Percentiles rank a stretch among this genome's conserved stretches.
Evolutionary conservation across 768 basidiomycete species (phyloP).

Genomic region (Boletus bicolor): DNA sequence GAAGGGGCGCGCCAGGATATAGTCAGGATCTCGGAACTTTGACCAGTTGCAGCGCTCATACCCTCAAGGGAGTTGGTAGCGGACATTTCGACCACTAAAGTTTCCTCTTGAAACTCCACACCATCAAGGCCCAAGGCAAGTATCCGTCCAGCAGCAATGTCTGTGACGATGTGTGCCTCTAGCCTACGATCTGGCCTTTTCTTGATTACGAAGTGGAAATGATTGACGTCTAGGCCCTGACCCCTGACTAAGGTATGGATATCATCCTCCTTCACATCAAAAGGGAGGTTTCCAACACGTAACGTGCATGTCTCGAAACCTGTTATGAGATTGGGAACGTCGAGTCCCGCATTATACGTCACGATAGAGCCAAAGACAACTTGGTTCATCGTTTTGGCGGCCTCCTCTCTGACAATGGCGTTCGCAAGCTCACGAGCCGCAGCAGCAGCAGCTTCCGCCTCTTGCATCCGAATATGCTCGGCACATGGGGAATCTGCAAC

Average conservation of each 20-base stretch:
- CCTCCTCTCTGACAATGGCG: constrained; percentile 34
- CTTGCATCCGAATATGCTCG: neutral
- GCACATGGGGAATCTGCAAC: neutral
- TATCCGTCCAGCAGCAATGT: constrained; percentile 38
- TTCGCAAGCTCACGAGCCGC: constrained; percentile 7
- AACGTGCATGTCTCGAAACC: constrained; percentile 54
- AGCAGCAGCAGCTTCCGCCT: constrained; percentile 12
- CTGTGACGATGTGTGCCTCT: constrained; percentile 45
- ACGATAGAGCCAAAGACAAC: constrained; percentile 48
- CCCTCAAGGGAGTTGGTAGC: constrained; percentile 38
- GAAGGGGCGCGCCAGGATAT: constrained; percentile 54
- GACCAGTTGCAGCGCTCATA: constrained; percentile 38
- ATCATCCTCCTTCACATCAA: constrained; percentile 37
- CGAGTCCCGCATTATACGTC: constrained; percentile 48
- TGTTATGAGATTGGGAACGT: constrained; percentile 42
- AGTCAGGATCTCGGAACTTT: constrained; percentile 39
- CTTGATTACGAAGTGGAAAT: constrained; percentile 36
- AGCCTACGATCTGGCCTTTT: constrained; percentile 25
- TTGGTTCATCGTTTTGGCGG: constrained; percentile 39
- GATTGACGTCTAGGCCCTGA: constrained; percentile 38
- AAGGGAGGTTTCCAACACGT: constrained; percentile 44
- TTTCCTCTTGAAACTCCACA: constrained; percentile 44
- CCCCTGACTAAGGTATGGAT: constrained; percentile 41
- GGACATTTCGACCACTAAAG: constrained; percentile 41
- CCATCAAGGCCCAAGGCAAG: constrained; percentile 47